These are phyloP conservation scores for Hydnomerulius pinastri DNA, from an alignment of 768 basidiomycete species.

Conservation along the genomic window DNA sequence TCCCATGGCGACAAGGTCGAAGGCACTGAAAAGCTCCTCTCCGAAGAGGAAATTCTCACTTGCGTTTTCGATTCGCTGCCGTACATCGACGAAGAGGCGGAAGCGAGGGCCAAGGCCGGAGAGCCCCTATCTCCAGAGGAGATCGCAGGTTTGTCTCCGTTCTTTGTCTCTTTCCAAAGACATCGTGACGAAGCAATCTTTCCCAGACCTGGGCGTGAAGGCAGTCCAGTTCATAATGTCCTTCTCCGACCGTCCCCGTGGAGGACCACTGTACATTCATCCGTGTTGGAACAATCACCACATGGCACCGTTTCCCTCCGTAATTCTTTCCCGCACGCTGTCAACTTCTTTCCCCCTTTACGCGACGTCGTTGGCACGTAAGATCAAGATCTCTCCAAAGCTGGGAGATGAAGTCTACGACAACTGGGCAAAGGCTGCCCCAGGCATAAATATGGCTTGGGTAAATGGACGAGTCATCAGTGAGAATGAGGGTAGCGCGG, in stretches of 20 bases:
- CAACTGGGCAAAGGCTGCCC: conserved; percentile 55
- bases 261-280: conserved; percentile 25
- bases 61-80: conserved; percentile 34
- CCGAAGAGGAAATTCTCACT: conserved; percentile 22
- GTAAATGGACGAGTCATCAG: conserved; percentile 72
- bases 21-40: conserved; percentile 8
- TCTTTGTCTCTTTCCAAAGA: background rate
- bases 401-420: conserved; percentile 56
- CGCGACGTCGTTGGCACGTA: conserved; percentile 69
- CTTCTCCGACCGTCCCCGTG: conserved; percentile 51
- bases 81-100: conserved; percentile 28
- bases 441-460: conserved; percentile 66
- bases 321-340: conserved; percentile 54
- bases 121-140: conserved; percentile 55
- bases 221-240: conserved; percentile 73
- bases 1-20: background rate
- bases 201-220: conserved; percentile 65
- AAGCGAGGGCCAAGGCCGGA: conserved; percentile 38
- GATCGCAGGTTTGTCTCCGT: conserved; percentile 45
- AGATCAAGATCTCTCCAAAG: conserved; percentile 53
- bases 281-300: conserved; percentile 21
- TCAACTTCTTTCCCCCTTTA: conserved; percentile 92
- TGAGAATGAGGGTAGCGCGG: conserved; percentile 65
- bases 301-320: conserved; percentile 13
- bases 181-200: background rate